phyloP scores from a whole-genome alignment of 306 rosid genomes.

The Prosopis cineraria region DNA sequence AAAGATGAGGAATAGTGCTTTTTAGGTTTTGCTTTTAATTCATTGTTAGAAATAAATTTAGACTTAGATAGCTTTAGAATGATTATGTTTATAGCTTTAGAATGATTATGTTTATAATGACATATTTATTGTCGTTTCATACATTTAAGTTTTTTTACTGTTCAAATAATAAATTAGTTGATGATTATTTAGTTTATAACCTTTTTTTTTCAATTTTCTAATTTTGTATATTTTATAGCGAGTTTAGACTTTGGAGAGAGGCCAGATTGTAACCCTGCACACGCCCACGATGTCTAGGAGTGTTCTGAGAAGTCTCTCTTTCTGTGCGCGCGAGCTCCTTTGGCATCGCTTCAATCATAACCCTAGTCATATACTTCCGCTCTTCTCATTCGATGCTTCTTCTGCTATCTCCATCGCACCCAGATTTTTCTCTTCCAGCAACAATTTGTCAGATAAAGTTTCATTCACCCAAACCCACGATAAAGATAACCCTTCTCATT shows the following conservation, averaged over 20 bases:
- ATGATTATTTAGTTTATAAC: no score
- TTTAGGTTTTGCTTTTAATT: no score
- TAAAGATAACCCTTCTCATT: conserved; percentile 23
- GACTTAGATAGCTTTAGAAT: no score
- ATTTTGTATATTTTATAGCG: no score
- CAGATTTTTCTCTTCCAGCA: conserved; percentile 41
- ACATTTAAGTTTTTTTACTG: no score
- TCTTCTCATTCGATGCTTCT: conserved; percentile 31
- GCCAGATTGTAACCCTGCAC: background rate
- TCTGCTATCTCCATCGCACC: conserved; percentile 36
- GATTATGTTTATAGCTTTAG: no score
- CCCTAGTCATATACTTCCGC: conserved; percentile 13
- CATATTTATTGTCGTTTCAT: no score
- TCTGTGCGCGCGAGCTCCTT: conserved; percentile 43
- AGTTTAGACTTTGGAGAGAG: background rate
- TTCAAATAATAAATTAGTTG: no score
- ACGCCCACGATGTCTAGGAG: conserved; percentile 41
- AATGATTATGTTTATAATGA: no score
- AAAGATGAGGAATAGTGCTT: no score
- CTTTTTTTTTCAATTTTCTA: no score
- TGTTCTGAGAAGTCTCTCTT: conserved; percentile 45
- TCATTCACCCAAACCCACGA: background rate
- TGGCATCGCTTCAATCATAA: conserved; percentile 22
- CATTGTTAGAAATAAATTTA: no score
- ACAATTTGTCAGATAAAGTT: background rate